Percentiles rank a stretch among this genome's conserved stretches.
Evolutionary conservation across 176 grass and related monocot species (phyloP).

Genomic region (Alopecurus myosuroides): DNA sequence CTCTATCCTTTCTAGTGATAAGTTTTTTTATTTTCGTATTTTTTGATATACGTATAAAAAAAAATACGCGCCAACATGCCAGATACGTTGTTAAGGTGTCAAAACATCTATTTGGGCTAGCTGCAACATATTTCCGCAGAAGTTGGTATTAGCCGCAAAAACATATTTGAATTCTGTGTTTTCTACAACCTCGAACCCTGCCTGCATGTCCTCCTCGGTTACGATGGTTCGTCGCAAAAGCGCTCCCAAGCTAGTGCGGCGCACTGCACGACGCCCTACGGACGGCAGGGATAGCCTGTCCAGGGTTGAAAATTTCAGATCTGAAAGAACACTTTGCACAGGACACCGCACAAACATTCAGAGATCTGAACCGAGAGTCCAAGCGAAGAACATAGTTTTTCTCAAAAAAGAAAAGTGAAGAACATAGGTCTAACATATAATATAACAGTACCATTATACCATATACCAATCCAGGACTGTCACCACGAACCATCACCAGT

Average conservation of each 20-base stretch:
- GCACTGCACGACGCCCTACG: slow-evolving; percentile 21
- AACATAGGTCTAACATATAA: background rate
- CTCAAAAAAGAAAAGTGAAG: too few relatives aligned
- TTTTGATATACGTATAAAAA: too few relatives aligned
- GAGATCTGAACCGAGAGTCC: background rate
- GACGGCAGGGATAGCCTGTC: background rate
- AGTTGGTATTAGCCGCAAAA: too few relatives aligned
- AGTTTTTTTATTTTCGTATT: too few relatives aligned
- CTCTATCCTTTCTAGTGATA: too few relatives aligned
- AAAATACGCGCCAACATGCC: too few relatives aligned
- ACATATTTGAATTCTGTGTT: too few relatives aligned
- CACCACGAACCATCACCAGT: background rate
- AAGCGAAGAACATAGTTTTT: background rate
- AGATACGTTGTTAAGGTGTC: too few relatives aligned
- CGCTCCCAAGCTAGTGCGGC: background rate
- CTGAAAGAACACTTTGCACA: background rate
- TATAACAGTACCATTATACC: background rate
- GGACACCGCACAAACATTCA: background rate
- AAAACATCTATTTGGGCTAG: too few relatives aligned
- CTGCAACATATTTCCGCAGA: too few relatives aligned
- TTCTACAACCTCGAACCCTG: background rate
- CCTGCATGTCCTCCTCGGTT: background rate
- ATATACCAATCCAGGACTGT: background rate
- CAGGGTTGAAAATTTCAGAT: background rate
- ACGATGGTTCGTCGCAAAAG: background rate